A percentile compares a stretch with the other conserved stretches of the same genome.
These are phyloP conservation scores for Penicillium polonicum DNA, from an alignment of 2,329 filamentous ascomycete genomes.

Conservation along the genomic window DNA sequence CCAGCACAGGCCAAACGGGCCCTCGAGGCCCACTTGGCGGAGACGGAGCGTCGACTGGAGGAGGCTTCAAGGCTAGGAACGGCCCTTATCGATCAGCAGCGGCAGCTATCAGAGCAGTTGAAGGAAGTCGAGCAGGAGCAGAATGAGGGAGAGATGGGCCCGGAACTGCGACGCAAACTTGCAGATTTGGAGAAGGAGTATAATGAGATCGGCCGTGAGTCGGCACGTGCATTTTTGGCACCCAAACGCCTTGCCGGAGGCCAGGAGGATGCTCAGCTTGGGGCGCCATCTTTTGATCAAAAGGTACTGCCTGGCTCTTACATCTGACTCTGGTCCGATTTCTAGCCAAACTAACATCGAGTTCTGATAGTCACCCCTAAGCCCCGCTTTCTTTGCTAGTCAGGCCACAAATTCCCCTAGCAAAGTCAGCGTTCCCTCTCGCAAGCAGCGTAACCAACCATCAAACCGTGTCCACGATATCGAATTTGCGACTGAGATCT, in stretches of 20 bases:
- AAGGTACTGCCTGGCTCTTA: conserved; percentile 40
- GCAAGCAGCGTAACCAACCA: conserved; percentile 87
- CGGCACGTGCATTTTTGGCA: conserved; percentile 79
- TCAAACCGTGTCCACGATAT: conserved; percentile 89
- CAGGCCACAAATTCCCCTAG: conserved; percentile 83
- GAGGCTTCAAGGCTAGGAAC: conserved; percentile 88
- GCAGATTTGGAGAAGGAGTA: conserved; percentile 90
- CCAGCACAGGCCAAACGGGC: conserved; percentile 85
- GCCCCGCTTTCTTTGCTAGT: conserved; percentile 76
- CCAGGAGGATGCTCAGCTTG: conserved; percentile 54
- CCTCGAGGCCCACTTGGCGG: conserved; percentile 84
- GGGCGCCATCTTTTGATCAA: conserved; percentile 47
- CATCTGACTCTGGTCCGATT: background rate
- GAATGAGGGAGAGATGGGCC: conserved; percentile 72
- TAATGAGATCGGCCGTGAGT: conserved; percentile 88
- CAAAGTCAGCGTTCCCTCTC: conserved; percentile 81
- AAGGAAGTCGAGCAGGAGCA: conserved; percentile 79
- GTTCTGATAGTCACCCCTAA: conserved; percentile 61
- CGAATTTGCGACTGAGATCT: conserved; percentile 97
- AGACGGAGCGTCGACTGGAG: conserved; percentile 87
- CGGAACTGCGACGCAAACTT: conserved; percentile 79
- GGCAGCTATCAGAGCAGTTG: conserved; percentile 75
- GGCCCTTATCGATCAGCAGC: conserved; percentile 80
- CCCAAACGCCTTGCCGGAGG: conserved; percentile 76
- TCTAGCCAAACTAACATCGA: conserved; percentile 10